phyloP scores from a whole-genome alignment of 257 asterid species.

The Linderniella brevidens region DNA sequence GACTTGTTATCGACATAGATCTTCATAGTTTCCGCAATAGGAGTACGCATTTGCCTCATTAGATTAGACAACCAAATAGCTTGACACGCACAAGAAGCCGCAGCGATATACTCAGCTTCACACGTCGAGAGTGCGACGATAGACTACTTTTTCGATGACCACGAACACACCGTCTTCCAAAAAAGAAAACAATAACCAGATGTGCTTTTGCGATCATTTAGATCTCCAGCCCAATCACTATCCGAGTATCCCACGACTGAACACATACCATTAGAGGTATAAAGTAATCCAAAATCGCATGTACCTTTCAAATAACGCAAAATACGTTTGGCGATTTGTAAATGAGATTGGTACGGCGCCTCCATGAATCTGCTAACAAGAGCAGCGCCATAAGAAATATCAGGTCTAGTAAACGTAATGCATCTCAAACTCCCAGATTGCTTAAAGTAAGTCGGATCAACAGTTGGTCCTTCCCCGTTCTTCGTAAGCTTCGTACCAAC shows the following conservation, averaged over 20 bases:
- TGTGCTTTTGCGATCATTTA: constrained; percentile 6
- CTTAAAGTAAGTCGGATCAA: not conserved
- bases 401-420: not conserved
- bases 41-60: constrained; percentile 4
- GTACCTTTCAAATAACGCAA: too few relatives aligned
- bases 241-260: constrained; percentile 10
- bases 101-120: constrained; percentile 11
- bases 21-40: not conserved
- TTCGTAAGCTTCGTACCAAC: not conserved
- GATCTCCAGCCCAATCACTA: constrained; percentile 13
- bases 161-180: constrained; percentile 7
- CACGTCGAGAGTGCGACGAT: constrained; percentile 13
- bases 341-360: too few relatives aligned
- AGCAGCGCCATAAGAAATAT: too few relatives aligned
- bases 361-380: too few relatives aligned
- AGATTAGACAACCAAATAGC: constrained; percentile 8
- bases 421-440: not conserved
- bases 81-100: constrained; percentile 12
- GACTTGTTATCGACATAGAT: constrained; percentile 10
- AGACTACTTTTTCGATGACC: constrained; percentile 10
- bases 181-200: constrained; percentile 6
- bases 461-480: not conserved
- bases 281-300: too few relatives aligned
- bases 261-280: too few relatives aligned
- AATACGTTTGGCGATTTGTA: too few relatives aligned